Base-by-base conservation (phyloP, 768 basidiomycete species). In the Boletus reticuloceps region DNA sequence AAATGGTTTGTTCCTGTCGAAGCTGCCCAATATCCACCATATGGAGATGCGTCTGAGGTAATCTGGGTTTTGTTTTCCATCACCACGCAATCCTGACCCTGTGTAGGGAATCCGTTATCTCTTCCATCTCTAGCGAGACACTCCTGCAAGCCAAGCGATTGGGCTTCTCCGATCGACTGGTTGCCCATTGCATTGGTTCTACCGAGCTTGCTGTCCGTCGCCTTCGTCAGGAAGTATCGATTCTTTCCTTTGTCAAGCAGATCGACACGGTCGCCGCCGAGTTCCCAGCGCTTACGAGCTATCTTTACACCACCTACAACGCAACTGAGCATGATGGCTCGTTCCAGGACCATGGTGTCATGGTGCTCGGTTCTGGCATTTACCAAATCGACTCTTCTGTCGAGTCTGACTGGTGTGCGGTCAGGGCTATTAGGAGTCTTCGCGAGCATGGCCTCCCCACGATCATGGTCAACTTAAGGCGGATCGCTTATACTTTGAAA, bases 201-300 rank as follows among this genome's bases (percentile, higher is more conserved):
- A 97, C 90, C 14, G 95, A 96, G 71, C 85, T 98, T 40, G 94
- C 94, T 41, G 86, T 98, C 31, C 91, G 95, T 54, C 82, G 89
- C 40, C 79, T 94, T 48, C 89, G 96, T 53, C 88, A 92, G 68
- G 96, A 98, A 72, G 72, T 74, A 45, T 82, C 81, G 34, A 88
- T 98, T 64, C 79, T 79, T 13, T 94, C 95, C 0, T 96, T 93
- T 70, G 90, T 97, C 74, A 98, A 98, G 78, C 96, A 98, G 69
- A 99, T 98, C 70, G 96, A 99, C 65, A 98, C 96, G 0, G 95
- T 98, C 53, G 97, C 97, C 12, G 96, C 97, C 29, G 95, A 98
- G 68, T 99, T 98, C 83, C 96, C 97, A 2, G 94, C 95, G 1
- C 93, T 88, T 78, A 98, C 97, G 52, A 99, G 98, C 77, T 98